Conservation (phyloP, 116 monocot genomes). For the Papilionanthe hybrid region DNA sequence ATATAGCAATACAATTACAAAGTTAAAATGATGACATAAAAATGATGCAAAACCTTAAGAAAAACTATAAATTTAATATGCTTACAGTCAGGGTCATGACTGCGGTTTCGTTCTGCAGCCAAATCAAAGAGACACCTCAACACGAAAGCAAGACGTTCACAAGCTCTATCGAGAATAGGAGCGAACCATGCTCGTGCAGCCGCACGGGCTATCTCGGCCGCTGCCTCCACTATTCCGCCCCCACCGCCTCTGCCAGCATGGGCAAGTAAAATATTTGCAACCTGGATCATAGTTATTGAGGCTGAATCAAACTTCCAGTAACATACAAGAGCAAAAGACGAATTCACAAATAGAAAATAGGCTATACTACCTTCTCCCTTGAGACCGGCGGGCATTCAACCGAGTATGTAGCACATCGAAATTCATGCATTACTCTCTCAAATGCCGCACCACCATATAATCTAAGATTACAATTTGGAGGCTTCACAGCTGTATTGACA, state of each 20-base stretch:
- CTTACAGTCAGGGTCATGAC: conserved; percentile 61
- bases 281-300: conserved; percentile 32
- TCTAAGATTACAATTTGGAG: conserved; percentile 71
- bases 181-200: conserved; percentile 88
- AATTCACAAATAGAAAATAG: background rate
- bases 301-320: background rate
- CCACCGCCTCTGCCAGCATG: conserved; percentile 90
- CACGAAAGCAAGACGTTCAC: conserved; percentile 91
- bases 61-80: background rate
- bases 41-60: background rate
- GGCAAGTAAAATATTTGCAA: conserved; percentile 96
- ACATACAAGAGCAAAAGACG: background rate
- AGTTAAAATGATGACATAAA: background rate
- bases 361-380: conserved; percentile 66
- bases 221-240: conserved; percentile 73
- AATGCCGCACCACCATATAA: conserved; percentile 98
- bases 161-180: conserved; percentile 88
- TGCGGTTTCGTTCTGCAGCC: conserved; percentile 63
- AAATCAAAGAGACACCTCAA: conserved; percentile 81
- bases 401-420: conserved; percentile 90
- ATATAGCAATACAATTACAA: background rate
- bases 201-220: conserved; percentile 92
- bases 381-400: conserved; percentile 91
- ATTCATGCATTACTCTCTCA: conserved; percentile 99
- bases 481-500: conserved; percentile 46